Conservation (phyloP, 2,329 filamentous ascomycete genomes). For the Alternaria sp. region DNA sequence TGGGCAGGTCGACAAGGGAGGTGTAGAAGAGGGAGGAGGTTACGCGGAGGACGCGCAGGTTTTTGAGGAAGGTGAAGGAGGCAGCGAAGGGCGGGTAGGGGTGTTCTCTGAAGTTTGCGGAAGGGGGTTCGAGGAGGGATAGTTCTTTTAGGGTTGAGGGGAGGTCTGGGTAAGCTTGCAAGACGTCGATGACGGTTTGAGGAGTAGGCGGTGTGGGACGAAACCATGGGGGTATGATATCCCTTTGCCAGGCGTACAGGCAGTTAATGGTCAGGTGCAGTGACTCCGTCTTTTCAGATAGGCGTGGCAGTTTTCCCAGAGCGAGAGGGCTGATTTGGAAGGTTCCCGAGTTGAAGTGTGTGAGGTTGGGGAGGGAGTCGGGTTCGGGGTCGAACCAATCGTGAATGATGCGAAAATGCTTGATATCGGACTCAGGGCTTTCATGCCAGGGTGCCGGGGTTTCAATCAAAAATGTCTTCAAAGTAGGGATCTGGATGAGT, state of each 20-base stretch:
- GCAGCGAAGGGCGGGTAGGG: neutral
- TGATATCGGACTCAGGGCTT: neutral
- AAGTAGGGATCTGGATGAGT: neutral
- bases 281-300: neutral
- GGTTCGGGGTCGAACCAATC: neutral
- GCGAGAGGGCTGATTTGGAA: neutral
- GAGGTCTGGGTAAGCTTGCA: neutral
- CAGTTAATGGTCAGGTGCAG: neutral
- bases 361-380: neutral
- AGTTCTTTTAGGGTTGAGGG: neutral
- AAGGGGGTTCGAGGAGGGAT: neutral
- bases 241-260: neutral
- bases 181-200: neutral
- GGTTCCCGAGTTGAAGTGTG: neutral
- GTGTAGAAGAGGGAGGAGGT: neutral
- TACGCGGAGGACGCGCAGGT: neutral
- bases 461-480: neutral
- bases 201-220: neutral
- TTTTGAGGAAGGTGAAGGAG: neutral
- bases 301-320: neutral
- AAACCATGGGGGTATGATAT: neutral
- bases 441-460: neutral
- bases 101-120: neutral
- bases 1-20: neutral
- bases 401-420: neutral